Evolutionary conservation across 2,329 filamentous ascomycete species (phyloP).

Genomic region (Chaetomiaceae sp.): DNA sequence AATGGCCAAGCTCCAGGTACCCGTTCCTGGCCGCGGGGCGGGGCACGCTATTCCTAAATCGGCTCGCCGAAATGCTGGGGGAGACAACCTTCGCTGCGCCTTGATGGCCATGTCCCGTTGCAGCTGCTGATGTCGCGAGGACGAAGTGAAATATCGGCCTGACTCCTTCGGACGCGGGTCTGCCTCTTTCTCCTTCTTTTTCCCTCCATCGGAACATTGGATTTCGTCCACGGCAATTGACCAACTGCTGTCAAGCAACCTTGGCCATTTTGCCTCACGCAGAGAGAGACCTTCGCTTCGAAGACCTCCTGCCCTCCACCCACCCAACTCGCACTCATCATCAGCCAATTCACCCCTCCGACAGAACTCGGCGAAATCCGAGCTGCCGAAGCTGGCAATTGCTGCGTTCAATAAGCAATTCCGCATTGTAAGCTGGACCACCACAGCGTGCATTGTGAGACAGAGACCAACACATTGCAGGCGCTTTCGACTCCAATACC

Average conservation of each 20-base stretch:
- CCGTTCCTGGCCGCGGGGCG: neutral
- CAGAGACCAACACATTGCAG: neutral
- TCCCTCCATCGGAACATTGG: conserved; percentile 14
- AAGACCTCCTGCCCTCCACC: neutral
- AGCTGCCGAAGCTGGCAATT: conserved; percentile 1
- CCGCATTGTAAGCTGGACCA: neutral
- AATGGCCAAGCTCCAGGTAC: conserved; percentile 12
- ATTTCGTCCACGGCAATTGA: conserved; percentile 8
- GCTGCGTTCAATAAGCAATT: neutral
- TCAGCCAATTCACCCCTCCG: neutral
- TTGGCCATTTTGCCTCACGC: neutral
- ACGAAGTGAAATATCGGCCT: conserved; percentile 30
- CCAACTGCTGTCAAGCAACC: neutral
- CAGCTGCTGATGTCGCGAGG: conserved; percentile 6
- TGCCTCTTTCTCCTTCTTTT: conserved; percentile 22
- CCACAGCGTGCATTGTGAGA: conserved; percentile 3
- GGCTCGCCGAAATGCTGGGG: conserved; percentile 27
- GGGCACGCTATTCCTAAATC: conserved; percentile 22
- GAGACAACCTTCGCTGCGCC: conserved; percentile 25
- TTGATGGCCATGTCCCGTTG: conserved; percentile 16
- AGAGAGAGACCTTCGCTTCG: neutral
- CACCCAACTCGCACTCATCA: neutral
- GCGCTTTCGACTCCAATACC: neutral
- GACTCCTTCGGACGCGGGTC: conserved; percentile 26
- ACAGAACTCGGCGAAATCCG: conserved; percentile 7